Evolutionary conservation across 139 green algal species (phyloP), one percentile per base, ranked within the genome.

Genomic region (Parachlorella kessleri): DNA sequence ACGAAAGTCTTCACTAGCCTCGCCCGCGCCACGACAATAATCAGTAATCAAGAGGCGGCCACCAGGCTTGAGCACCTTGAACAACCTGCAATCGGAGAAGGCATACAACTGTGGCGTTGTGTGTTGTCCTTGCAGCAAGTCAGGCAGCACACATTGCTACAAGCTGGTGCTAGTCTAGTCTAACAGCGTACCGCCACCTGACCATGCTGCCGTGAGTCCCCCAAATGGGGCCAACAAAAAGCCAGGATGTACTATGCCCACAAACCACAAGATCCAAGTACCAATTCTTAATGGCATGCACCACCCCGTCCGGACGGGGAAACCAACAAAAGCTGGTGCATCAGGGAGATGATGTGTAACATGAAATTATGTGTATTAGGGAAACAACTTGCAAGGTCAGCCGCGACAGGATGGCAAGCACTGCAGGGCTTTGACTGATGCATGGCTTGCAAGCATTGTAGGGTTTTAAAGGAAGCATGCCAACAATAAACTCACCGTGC

Each of bases 1-100:
- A 1, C 54, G 72, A 76, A 96, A 96, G 7, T 66, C 82, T 1
- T 73, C 23, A 2, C 72, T 84, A 3, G 84, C 73, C 26, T 55
- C 36, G 36, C 26, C 55, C 7, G 54, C 59, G 38, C 79, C 73
- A 66, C 82, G 72, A 84, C 93, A 97, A 81, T 98, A 98, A 75
- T 98, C 94, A 18, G 87, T 94, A 54, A 98, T 88, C 2, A 97
- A 83, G 40, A 97, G 70, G 40, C 53, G 78, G 7, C 94, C 94
- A 18, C 94, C 94, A 0, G 94, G 94, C 71, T 88, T 90, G 37
- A 97, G 77, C 79, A 88, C 88, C 1, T 64, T 33, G 59, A 84
- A 81, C 64, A 97, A 82, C 38, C 84, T 84, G 76, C 55, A 32
- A 10, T 2, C 24, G 37, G 28, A 37, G 26, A 1, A 9, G 36